Conservation (phyloP, 208 protist species). For the Porcisia hertigi region DNA sequence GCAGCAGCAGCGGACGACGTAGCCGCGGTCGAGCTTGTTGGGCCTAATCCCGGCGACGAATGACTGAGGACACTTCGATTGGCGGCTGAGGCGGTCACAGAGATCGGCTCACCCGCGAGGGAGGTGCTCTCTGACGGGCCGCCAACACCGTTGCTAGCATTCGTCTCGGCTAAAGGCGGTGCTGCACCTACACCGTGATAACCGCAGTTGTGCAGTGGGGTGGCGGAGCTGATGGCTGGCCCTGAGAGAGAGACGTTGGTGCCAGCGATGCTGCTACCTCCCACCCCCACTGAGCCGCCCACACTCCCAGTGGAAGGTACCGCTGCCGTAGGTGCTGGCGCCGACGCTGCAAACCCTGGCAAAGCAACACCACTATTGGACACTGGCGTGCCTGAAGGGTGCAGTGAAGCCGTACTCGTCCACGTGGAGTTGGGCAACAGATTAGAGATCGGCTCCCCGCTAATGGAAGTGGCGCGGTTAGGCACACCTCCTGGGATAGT, state of each 20-base stretch:
- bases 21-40: not conserved
- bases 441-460: conserved; percentile 1
- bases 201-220: not conserved
- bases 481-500: not conserved
- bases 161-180: not conserved
- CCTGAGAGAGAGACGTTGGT: not conserved
- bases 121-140: not conserved
- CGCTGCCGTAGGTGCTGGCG: not conserved
- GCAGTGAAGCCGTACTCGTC: not conserved
- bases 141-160: not conserved
- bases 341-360: not conserved
- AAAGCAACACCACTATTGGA: not conserved
- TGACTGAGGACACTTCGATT: not conserved
- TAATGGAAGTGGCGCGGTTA: not conserved
- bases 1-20: not conserved
- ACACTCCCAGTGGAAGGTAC: not conserved
- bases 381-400: not conserved
- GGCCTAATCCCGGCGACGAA: not conserved
- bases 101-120: not conserved
- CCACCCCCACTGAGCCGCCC: not conserved
- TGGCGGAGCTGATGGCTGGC: not conserved
- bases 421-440: not conserved
- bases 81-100: not conserved
- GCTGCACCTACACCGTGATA: not conserved
- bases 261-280: conserved; percentile 2